These are phyloP conservation scores for Cicer judaicum DNA, from an alignment of 306 rosid species.

Conservation along the genomic window DNA sequence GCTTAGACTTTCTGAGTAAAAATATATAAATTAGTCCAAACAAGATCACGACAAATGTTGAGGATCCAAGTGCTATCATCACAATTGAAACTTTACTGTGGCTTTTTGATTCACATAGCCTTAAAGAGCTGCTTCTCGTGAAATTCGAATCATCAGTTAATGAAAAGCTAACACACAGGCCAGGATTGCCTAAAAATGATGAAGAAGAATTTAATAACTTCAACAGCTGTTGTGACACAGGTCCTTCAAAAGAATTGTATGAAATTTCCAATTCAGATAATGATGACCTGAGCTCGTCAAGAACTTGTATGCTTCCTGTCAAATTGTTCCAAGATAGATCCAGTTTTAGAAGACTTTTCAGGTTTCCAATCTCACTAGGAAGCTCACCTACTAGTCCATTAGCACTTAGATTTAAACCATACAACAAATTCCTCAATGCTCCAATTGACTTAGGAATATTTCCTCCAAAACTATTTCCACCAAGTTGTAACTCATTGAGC, in stretches of 20 bases:
- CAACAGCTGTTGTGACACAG: slow-evolving; percentile 56
- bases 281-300: slow-evolving; percentile 55
- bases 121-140: slow-evolving; percentile 43
- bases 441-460: slow-evolving; percentile 69
- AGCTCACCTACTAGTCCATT: slow-evolving; percentile 65
- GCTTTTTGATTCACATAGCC: slow-evolving; percentile 55
- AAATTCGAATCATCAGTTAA: slow-evolving; percentile 46
- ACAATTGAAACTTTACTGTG: slow-evolving; percentile 54
- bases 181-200: slow-evolving; percentile 63
- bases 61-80: slow-evolving; percentile 67
- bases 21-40: slow-evolving; percentile 49
- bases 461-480: slow-evolving; percentile 78
- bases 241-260: slow-evolving; percentile 69
- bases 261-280: slow-evolving; percentile 62
- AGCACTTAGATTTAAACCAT: slow-evolving; percentile 70
- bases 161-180: slow-evolving; percentile 57
- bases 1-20: slow-evolving; percentile 46
- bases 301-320: slow-evolving; percentile 59
- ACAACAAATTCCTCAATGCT: slow-evolving; percentile 51
- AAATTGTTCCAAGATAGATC: slow-evolving; percentile 79
- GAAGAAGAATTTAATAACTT: slow-evolving; percentile 46
- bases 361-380: slow-evolving; percentile 58
- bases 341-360: slow-evolving; percentile 45
- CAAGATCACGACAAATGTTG: slow-evolving; percentile 45
- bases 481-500: slow-evolving; percentile 67